Evolutionary conservation across 805 yeast genomes (phyloP), one percentile per base, ranked within the genome.

Genomic region (Yamadazyma philogaea): DNA sequence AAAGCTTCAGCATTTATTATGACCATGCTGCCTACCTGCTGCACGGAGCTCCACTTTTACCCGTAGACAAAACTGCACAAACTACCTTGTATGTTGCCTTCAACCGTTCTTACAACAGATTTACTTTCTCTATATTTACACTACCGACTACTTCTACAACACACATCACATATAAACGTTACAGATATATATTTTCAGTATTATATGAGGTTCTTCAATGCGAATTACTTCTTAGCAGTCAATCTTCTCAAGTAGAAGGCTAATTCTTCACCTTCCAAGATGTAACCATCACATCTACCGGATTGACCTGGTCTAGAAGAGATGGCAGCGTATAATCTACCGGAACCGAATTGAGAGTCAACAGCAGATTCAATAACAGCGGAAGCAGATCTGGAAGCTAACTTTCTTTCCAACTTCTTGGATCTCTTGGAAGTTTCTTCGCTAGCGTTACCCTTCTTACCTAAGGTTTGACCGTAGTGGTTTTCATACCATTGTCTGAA

Each of bases 301-400:
- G 96, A 86, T 84, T 93, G 99, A 77, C 99, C 99, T 75, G 99
- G 99, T 84, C 99, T 89, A 48, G 99, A 93, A 59, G 99, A 89
- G 72, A 93, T 88, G 74, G 80, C 81, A 75, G 99, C 99, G 82
- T 93, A 93, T 68, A 93, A 85, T 79, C 91, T 90, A 82, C 99
- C 99, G 63, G 98, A 89, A 75, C 84, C 84, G 86, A 93, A 93
- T 82, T 93, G 99, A 67, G 91, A 70, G 70, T 88, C 91, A 63
- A 93, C 91, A 65, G 96, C 83, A 56, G 79, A 72, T 78, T 90
- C 96, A 64, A 89, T 79, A 78, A 82, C 79, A 63, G 98, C 82
- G 55, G 77, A 70, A 55, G 80, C 76, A 67, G 95, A 81, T 83
- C 99, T 88, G 54, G 96, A 68, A 71, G 96, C 96, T 72, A 87